Base-by-base conservation (phyloP, 192 early-diverging fungal genomes). In the Chytriomyces hyalinus region DNA sequence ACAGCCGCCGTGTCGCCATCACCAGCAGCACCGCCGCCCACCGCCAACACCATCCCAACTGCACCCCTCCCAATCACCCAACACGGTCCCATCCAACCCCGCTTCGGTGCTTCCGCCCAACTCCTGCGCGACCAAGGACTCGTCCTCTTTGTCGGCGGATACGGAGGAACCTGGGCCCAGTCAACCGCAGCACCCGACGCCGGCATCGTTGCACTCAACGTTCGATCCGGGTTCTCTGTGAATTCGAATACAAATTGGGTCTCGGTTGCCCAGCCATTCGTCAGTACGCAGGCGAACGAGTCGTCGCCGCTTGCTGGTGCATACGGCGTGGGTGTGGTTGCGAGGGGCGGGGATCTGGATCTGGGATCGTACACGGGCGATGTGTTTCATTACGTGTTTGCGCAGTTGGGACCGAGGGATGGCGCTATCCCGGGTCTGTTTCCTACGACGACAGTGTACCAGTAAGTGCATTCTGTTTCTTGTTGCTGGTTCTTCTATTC, bases 41-140 rank as follows among this genome's bases (percentile, higher is more conserved):
- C 15, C 53, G 20, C 53, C 53, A 13, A n/a, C 20, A 20, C 15
- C 13, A 57, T n/a, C 53, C 53, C 13, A 57, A 57, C 53, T n/a
- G 53, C 53, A 13, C 53, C 53, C 2, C 15, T 20, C 13, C 15
- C 53, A 20, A 20, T 57, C 53, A 57, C 53, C 15, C 53, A 57
- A 57, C 15, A 13, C 15, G 15, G 15, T 3, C 13, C 20, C 13
- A 57, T n/a, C 53, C 53, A 57, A 5, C 24, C 73, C 17, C 73
- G 73, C 9, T 75, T 50, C 36, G 73, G 73, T 6, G 73, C 73
- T 4, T n/a, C 22, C 6, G 73, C 73, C 6, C 73, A 75, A 3
- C 47, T 63, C 17, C 53, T 75, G 20, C 44, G 26, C 9, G 73
- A 75, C 28, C 73, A 75, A 62, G 61, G 46, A 13, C 15, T 75